Evolutionary conservation across 257 asterid genomes (phyloP).

Genomic region (Plantago elongata): DNA sequence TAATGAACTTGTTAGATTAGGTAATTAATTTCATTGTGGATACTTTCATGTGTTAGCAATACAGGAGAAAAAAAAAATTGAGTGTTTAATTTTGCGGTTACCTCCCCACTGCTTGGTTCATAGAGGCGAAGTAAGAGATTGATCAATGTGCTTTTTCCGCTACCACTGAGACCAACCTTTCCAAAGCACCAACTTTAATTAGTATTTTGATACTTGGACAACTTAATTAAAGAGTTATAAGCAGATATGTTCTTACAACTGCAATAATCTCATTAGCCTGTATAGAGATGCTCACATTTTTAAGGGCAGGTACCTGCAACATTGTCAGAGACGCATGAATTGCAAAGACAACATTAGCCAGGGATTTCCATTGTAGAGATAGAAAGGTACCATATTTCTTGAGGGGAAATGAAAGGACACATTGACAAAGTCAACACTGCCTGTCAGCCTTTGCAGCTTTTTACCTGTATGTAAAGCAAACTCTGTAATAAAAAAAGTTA

Average conservation of each 20-base stretch:
- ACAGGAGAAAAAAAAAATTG: neutral
- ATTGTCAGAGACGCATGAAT: slow-evolving; percentile 12
- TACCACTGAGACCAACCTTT: slow-evolving; percentile 48
- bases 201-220: slow-evolving; percentile 15
- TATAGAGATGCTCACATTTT: slow-evolving; percentile 34
- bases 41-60: slow-evolving; percentile 4
- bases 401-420: slow-evolving; percentile 41
- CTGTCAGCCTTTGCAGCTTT: slow-evolving; percentile 33
- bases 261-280: slow-evolving; percentile 44
- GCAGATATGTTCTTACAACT: slow-evolving; percentile 29
- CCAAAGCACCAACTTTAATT: slow-evolving; percentile 17
- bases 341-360: slow-evolving; percentile 2
- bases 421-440: slow-evolving; percentile 38
- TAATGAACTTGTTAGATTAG: no score
- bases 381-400: slow-evolving; percentile 35
- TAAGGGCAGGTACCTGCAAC: slow-evolving; percentile 38
- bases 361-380: neutral
- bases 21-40: neutral
- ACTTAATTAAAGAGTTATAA: neutral
- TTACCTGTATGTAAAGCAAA: slow-evolving; percentile 24
- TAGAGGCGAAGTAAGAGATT: slow-evolving; percentile 55
- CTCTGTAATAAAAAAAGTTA: no score
- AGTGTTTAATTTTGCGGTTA: slow-evolving; percentile 15
- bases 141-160: slow-evolving; percentile 57
- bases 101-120: slow-evolving; percentile 53